phyloP scores from a whole-genome alignment of 2,329 filamentous ascomycete genomes.

The Alternaria tenuissima region DNA sequence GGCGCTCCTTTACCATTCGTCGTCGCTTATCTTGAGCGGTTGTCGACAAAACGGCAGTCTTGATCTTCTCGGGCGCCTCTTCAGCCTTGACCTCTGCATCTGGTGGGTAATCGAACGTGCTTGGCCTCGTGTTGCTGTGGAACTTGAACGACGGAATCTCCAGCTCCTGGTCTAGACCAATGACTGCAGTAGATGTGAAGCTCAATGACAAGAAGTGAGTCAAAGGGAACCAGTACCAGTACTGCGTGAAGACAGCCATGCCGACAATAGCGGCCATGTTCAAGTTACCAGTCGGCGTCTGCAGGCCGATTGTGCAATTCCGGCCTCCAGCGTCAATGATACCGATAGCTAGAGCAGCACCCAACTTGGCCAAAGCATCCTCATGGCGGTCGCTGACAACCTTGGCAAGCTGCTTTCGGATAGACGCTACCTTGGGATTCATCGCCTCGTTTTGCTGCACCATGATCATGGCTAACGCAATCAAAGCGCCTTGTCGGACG shows the following conservation, averaged over 20 bases:
- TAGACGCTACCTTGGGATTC: slow-evolving; percentile 93
- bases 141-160: slow-evolving; percentile 96
- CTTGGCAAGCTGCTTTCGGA: slow-evolving; percentile 93
- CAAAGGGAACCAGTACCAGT: slow-evolving; percentile 99
- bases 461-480: slow-evolving; percentile 96
- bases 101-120: slow-evolving; percentile 96
- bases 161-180: slow-evolving; percentile 91
- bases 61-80: slow-evolving; percentile 91
- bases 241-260: slow-evolving; percentile 98
- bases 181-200: slow-evolving; percentile 96
- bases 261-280: slow-evolving; percentile 99
- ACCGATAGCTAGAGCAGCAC: slow-evolving; percentile 89
- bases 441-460: slow-evolving; percentile 99
- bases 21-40: slow-evolving; percentile 96
- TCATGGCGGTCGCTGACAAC: slow-evolving; percentile 94
- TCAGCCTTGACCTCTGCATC: slow-evolving; percentile 95
- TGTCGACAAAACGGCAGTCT: slow-evolving; percentile 93
- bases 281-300: slow-evolving; percentile 96
- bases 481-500: slow-evolving; percentile 93
- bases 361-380: slow-evolving; percentile 99
- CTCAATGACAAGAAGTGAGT: slow-evolving; percentile 96
- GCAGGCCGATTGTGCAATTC: slow-evolving; percentile 97
- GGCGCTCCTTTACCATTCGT: slow-evolving; percentile 91
- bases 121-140: slow-evolving; percentile 91
- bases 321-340: slow-evolving; percentile 98